These are phyloP conservation scores for Digitaria exilis DNA, from an alignment of 202 grass and related monocot genomes.

Conservation along the genomic window DNA sequence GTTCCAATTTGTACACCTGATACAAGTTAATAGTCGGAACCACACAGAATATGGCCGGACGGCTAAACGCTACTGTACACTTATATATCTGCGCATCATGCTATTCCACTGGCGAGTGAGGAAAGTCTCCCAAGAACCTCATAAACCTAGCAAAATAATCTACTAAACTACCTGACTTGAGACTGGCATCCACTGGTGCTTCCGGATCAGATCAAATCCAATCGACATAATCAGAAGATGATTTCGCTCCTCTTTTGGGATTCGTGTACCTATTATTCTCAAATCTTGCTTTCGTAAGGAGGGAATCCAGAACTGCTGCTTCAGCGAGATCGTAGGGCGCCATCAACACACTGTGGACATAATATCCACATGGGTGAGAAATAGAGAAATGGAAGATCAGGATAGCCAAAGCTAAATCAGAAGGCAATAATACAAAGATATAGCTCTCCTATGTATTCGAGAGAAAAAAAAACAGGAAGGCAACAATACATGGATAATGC, in stretches of 20 bases:
- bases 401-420: not conserved
- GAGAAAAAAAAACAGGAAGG: too few relatives aligned
- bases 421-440: not conserved
- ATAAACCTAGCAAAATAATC: too few relatives aligned
- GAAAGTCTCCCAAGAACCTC: not conserved
- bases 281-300: conserved; percentile 66
- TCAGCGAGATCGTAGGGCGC: conserved; percentile 65
- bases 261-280: conserved; percentile 84
- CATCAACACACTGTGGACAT: conserved; percentile 55
- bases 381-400: not conserved
- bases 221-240: conserved; percentile 57
- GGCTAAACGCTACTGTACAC: not conserved
- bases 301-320: conserved; percentile 63
- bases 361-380: not conserved
- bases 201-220: conserved; percentile 39
- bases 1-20: not conserved
- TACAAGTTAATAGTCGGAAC: not conserved
- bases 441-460: too few relatives aligned
- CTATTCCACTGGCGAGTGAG: not conserved
- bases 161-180: not conserved
- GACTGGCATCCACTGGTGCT: not conserved
- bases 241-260: conserved; percentile 57
- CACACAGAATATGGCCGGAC: not conserved
- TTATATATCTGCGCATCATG: not conserved
- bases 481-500: not conserved